Base-by-base conservation (phyloP, 2,329 filamentous ascomycete species). In the Stachybotrys echinatus region DNA sequence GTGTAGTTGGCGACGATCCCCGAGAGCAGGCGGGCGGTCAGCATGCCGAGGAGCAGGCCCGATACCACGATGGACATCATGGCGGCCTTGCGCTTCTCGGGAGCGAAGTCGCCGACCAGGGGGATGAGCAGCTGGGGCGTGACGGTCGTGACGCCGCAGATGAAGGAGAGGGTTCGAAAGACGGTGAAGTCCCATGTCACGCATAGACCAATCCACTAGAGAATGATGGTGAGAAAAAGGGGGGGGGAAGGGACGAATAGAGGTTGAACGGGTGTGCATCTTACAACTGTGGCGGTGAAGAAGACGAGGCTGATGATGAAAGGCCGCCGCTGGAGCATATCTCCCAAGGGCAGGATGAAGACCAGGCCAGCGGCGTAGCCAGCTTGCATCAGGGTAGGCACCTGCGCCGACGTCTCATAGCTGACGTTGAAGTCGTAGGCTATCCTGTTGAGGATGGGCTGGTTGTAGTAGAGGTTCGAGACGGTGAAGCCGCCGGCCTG, bases 61-160 rank as follows among this genome's bases (percentile, higher is more conserved):
- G 85, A 89, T 2, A 88, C 84, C 7, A 92, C 85, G 51, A 92
- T 82, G 6, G 86, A 85, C 5, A 92, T 74, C 12, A 85, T 82
- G 22, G 83, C 80, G 1, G 87, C 87, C 12, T 87, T 81, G 23
- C 84, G 79, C 40, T 84, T 71, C 0, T 81, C 74, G 0, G 88
- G 87, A 0, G 89, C 88, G 18, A 92, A 82, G 59, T 92, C 88
- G 2, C 88, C 87, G 0, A 92, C 87, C 0, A 94, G 73, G 0
- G 89, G 89, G 17, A 94, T 82, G 87, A 94, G 89, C 49, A 87
- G 71, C 65, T 87, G 84, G 12, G 88, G 89, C 3, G 89, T 92
- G 2, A 92, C 88, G 0, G 88, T 94, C 2, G 86, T 85, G n/a
- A 87, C 69, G n/a, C 85, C 84, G 12, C 81, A 83, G 48, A 92